Evolutionary conservation across 768 basidiomycete genomes (phyloP).

Genomic region (Termitomyces sp.): DNA sequence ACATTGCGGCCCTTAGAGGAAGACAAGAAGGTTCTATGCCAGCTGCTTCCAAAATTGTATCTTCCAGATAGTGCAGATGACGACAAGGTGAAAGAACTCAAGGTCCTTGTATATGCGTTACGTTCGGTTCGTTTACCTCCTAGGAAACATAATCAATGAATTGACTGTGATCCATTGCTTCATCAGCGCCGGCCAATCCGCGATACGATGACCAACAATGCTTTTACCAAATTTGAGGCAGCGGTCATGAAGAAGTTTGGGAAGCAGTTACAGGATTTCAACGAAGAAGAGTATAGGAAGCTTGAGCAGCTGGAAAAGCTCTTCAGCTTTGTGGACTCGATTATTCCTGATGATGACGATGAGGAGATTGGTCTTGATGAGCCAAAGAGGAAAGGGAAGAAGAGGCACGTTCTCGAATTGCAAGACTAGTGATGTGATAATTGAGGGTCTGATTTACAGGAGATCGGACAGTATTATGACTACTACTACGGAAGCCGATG

Average conservation of each 20-base stretch:
- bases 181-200: constrained; percentile 38
- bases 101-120: constrained; percentile 60
- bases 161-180: neutral
- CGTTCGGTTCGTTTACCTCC: constrained; percentile 39
- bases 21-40: constrained; percentile 61
- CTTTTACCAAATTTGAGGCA: constrained; percentile 68
- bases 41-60: constrained; percentile 60
- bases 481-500: constrained; percentile 35
- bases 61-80: constrained; percentile 72
- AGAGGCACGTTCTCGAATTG: constrained; percentile 31
- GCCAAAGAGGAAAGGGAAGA: constrained; percentile 44
- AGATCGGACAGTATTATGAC: constrained; percentile 59
- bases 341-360: constrained; percentile 65
- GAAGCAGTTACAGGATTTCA: constrained; percentile 66
- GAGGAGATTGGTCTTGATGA: constrained; percentile 41
- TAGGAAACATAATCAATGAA: neutral
- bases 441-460: constrained; percentile 28
- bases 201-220: constrained; percentile 62
- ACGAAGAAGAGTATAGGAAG: constrained; percentile 66
- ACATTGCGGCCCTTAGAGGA: constrained; percentile 43
- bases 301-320: constrained; percentile 59
- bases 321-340: constrained; percentile 70
- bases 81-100: constrained; percentile 59
- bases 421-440: neutral
- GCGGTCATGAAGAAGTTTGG: constrained; percentile 69